phyloP scores from a whole-genome alignment of 2,329 filamentous ascomycete species.

The Fusarium tjaetaba region DNA sequence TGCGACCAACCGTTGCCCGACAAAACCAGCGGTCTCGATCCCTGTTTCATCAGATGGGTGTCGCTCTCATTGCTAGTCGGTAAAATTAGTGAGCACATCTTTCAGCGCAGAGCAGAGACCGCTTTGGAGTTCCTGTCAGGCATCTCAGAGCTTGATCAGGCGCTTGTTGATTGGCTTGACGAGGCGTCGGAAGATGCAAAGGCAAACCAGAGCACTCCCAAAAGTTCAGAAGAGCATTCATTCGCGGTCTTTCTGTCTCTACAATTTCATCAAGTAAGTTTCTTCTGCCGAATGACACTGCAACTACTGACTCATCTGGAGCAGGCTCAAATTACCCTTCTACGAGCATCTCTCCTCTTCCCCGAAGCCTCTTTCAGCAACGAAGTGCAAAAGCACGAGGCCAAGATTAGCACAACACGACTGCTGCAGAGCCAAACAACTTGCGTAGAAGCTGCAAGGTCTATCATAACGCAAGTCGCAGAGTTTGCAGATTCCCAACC shows the following conservation, averaged over 20 bases:
- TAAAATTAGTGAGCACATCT: constrained; percentile 37
- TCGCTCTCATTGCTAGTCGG: constrained; percentile 25
- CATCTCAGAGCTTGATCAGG: constrained; percentile 28
- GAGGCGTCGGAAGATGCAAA: constrained; percentile 18
- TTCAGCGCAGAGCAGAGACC: constrained; percentile 20
- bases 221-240: constrained; percentile 8
- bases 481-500: constrained; percentile 30
- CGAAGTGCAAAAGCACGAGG: constrained; percentile 27
- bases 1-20: constrained; percentile 31
- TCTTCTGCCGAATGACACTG: rapidly evolving
- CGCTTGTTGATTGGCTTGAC: constrained; percentile 30
- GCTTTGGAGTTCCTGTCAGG: constrained; percentile 22
- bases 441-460: constrained; percentile 33
- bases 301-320: rapidly evolving
- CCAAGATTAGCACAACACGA: constrained; percentile 22
- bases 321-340: constrained; percentile 34
- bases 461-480: constrained; percentile 32
- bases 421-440: constrained; percentile 32
- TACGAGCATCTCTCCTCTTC: constrained; percentile 34
- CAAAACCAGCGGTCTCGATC: background rate
- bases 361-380: constrained; percentile 26
- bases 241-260: constrained; percentile 28
- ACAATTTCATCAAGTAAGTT: constrained; percentile 28
- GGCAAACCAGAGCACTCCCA: constrained; percentile 1
- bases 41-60: constrained; percentile 31